Conservation (phyloP, 148 eudicot genomes). For the Selenicereus undatus region DNA sequence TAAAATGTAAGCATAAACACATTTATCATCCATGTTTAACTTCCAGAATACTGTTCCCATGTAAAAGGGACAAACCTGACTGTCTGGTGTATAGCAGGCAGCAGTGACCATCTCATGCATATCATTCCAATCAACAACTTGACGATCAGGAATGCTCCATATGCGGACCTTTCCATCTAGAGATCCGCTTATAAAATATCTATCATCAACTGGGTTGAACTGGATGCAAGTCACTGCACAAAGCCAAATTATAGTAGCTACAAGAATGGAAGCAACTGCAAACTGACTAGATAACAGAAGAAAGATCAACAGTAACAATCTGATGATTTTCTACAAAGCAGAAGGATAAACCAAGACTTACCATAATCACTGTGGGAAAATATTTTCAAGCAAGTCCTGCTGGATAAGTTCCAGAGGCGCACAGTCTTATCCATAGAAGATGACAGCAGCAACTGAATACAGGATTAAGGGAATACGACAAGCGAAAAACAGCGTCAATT, state of each 20-base stretch:
- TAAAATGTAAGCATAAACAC: not conserved
- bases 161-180: slow-evolving; percentile 93
- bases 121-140: slow-evolving; percentile 96
- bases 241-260: slow-evolving; percentile 4
- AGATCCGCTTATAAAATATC: slow-evolving; percentile 91
- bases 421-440: slow-evolving; percentile 99
- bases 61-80: slow-evolving; percentile 55
- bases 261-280: slow-evolving; percentile 8
- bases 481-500: slow-evolving; percentile 1
- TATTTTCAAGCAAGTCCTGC: slow-evolving; percentile 82
- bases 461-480: slow-evolving; percentile 24
- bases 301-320: slow-evolving; percentile 6
- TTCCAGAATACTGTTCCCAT: not conserved
- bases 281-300: slow-evolving; percentile 3
- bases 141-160: slow-evolving; percentile 95
- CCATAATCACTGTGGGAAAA: slow-evolving; percentile 99
- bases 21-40: not conserved
- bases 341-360: slow-evolving; percentile 29
- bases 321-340: slow-evolving; percentile 5
- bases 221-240: slow-evolving; percentile 91
- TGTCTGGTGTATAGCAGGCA: slow-evolving; percentile 94
- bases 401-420: slow-evolving; percentile 86
- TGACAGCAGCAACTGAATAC: slow-evolving; percentile 84
- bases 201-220: slow-evolving; percentile 91
- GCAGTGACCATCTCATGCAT: slow-evolving; percentile 99